Percentiles rank a stretch among this genome's conserved stretches.
Conservation (phyloP, 2,329 filamentous ascomycete species). For the Sordariomycetes sp. region DNA sequence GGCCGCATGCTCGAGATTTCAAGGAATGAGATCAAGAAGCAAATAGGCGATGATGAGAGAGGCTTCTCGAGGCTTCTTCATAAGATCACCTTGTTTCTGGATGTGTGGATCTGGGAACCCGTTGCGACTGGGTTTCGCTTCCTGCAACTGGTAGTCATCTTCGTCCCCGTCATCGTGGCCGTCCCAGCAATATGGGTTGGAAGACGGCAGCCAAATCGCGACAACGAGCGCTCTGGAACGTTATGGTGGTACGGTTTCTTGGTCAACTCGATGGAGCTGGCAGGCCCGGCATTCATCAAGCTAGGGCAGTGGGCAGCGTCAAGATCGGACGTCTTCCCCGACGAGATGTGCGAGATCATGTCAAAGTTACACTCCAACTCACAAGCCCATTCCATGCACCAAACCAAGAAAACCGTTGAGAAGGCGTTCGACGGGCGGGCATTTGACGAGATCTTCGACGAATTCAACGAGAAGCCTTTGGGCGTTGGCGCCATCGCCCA, state of each 20-base stretch:
- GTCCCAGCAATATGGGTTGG: constrained; percentile 81
- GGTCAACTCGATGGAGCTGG: constrained; percentile 81
- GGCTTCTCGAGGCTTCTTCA: constrained; percentile 50
- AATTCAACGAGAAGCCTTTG: constrained; percentile 82
- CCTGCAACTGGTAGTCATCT: constrained; percentile 76
- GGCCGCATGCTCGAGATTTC: constrained; percentile 81
- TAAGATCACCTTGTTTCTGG: constrained; percentile 56
- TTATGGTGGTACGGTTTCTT: constrained; percentile 93
- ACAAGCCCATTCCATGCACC: constrained; percentile 75
- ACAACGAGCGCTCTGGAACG: constrained; percentile 72
- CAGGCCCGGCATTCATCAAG: constrained; percentile 97
- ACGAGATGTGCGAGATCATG: constrained; percentile 86
- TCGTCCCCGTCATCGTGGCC: constrained; percentile 77
- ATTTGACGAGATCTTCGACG: constrained; percentile 92
- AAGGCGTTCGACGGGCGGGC: constrained; percentile 69
- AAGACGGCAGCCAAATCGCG: constrained; percentile 46
- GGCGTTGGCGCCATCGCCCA: constrained; percentile 96
- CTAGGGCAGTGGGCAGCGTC: constrained; percentile 98
- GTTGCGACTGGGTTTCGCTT: constrained; percentile 83
- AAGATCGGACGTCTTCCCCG: constrained; percentile 90
- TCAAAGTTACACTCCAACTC: constrained; percentile 91
- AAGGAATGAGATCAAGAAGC: constrained; percentile 64
- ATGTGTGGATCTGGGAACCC: constrained; percentile 73
- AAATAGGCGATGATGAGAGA: constrained; percentile 51
- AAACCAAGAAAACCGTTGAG: constrained; percentile 71